Base-by-base conservation (phyloP, 306 rosid species). In the Corylus americana region DNA sequence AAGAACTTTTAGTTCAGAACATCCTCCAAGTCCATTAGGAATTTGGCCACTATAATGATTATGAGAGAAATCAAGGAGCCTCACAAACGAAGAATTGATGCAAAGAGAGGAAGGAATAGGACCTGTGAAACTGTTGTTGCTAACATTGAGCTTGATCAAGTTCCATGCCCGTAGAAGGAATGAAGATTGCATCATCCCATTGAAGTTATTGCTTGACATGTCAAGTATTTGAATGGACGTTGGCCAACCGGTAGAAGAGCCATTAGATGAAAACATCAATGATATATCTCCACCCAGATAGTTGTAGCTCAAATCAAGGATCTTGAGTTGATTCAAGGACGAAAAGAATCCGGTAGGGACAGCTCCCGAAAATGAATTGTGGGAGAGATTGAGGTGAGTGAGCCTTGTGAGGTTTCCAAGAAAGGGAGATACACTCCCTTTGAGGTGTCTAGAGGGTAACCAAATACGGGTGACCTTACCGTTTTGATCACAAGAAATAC, bases 251-350 rank as follows among this genome's bases (percentile, higher is more conserved):
- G n/a, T 7, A 55, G 61, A 54, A 0, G 59, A 29, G 25, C 35
- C 44, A 55, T 25, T 78, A 11, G 37, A 35, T 20, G 54, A 48
- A 31, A 11, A 58, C 8, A 45, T 3, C 0, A 13, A 6, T 47
- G 51, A 29, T 4, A 70, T 22, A 29, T 69, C 73, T 37, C 74
- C 80, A 16, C 2, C 51, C 7, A 77, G 49, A 77, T 50, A 31
- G 66, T 77, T 77, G 70, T 5, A 64, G 73, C 74, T 77, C 80
- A 77, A 66, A 37, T 77, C 80, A 39, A 77, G 68, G n/a, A 77
- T 20, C 29, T 18, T 6, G 31, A 77, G 80, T 5, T 7, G 74
- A 50, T 16, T 44, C 31, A 77, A 37, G 16, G 51, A 42, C 6
- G 35, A 68, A 73, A 77, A 77, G 57, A 77, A 68, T 54, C 25